Evolutionary conservation across 352 stramenopile genomes (phyloP).

Genomic region (Globisporangium yorkense): DNA sequence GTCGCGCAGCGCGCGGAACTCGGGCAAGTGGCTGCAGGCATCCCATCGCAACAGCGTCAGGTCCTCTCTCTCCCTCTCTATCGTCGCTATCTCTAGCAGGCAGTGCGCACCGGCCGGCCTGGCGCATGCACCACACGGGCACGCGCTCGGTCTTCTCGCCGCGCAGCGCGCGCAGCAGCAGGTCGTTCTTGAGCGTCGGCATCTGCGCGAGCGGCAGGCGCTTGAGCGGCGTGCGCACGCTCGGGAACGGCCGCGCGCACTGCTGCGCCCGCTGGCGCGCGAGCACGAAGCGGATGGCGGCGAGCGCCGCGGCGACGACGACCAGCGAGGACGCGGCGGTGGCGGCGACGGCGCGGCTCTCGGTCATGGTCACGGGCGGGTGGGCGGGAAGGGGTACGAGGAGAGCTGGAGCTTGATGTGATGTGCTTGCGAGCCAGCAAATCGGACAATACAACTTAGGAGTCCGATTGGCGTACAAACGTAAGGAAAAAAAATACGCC

Average conservation of each 20-base stretch:
- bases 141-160: slow-evolving; percentile 87
- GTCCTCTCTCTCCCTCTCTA: not conserved
- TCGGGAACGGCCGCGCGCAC: slow-evolving; percentile 51
- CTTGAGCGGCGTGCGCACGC: slow-evolving; percentile 60
- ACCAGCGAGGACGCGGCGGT: slow-evolving; percentile 22
- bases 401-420: not conserved
- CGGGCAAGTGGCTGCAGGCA: slow-evolving; percentile 62
- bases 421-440: not conserved
- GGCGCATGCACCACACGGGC: slow-evolving; percentile 97
- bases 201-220: slow-evolving; percentile 61
- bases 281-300: slow-evolving; percentile 54
- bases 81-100: not conserved
- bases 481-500: no score
- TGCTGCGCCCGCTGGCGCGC: slow-evolving; percentile 42
- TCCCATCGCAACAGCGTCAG: not conserved
- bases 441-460: not conserved
- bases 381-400: not conserved
- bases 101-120: slow-evolving; percentile 90
- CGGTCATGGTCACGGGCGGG: slow-evolving; percentile 5
- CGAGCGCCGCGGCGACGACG: slow-evolving; percentile 33
- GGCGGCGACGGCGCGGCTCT: slow-evolving; percentile 4
- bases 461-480: not conserved
- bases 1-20: slow-evolving; percentile 83
- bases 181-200: slow-evolving; percentile 87
- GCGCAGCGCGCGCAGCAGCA: slow-evolving; percentile 80